Evolutionary conservation across 2,329 filamentous ascomycete genomes (phyloP).

Genomic region (Pestalotiopsis sp.): DNA sequence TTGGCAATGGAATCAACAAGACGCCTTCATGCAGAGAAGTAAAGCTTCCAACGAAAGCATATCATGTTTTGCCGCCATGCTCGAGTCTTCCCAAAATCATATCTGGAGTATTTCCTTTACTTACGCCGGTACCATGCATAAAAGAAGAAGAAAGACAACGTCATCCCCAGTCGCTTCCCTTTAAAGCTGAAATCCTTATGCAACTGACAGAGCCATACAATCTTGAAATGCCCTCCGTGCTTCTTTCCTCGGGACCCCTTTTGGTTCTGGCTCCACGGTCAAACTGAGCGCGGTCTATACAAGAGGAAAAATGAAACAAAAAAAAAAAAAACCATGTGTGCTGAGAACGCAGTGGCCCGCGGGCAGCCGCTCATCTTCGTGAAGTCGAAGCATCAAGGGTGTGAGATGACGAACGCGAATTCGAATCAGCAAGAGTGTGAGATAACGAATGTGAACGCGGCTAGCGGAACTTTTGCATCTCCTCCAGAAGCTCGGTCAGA

Average conservation of each 20-base stretch:
- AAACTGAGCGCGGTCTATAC: background rate
- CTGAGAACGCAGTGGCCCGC: background rate
- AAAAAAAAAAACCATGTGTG: too few relatives aligned
- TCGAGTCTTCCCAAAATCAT: constrained; percentile 7
- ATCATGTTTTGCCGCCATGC: constrained; percentile 13
- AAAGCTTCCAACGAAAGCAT: constrained; percentile 18
- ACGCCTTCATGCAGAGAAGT: constrained; percentile 21
- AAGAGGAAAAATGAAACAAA: background rate
- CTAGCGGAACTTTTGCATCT: constrained; percentile 76
- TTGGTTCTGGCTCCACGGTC: background rate
- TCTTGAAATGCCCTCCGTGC: background rate
- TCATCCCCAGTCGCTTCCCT: background rate
- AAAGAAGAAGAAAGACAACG: constrained; percentile 2
- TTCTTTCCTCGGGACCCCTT: background rate
- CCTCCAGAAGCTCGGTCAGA: constrained; percentile 83
- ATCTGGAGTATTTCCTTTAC: background rate
- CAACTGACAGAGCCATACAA: background rate
- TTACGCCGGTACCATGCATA: constrained; percentile 9
- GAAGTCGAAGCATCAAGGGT: too few relatives aligned
- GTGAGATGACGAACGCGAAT: too few relatives aligned
- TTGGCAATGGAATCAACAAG: constrained; percentile 12
- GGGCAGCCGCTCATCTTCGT: background rate
- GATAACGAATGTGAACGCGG: background rate
- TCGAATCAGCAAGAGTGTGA: too few relatives aligned
- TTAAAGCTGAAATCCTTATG: constrained; percentile 4